Percentiles rank a stretch among this genome's conserved stretches.
These are phyloP conservation scores for Termitomyces sp. DNA, from an alignment of 768 basidiomycete species.

Conservation along the genomic window DNA sequence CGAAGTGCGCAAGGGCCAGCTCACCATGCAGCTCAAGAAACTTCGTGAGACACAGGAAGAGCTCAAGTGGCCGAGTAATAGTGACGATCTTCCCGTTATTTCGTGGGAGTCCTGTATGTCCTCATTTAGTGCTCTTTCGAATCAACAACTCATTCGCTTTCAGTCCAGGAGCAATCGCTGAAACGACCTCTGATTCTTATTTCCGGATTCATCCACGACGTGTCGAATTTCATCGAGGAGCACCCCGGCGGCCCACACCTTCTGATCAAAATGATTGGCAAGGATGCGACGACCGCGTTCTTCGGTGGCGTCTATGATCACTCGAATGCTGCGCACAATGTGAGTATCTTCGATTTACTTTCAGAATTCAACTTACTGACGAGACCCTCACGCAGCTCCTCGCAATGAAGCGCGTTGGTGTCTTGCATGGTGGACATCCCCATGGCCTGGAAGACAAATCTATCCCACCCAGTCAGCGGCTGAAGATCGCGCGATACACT, in stretches of 20 bases:
- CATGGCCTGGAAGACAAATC: conserved; percentile 55
- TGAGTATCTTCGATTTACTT: conserved; percentile 23
- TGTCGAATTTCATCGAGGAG: conserved; percentile 78
- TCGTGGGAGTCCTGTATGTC: conserved; percentile 81
- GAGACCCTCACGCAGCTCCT: conserved; percentile 33
- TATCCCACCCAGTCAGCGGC: conserved; percentile 68
- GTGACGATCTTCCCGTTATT: conserved; percentile 72
- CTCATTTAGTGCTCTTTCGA: neutral
- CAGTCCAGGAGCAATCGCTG: conserved; percentile 75
- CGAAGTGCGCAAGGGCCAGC: conserved; percentile 78
- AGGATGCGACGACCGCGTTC: conserved; percentile 90
- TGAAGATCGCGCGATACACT: conserved; percentile 62
- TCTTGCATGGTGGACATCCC: conserved; percentile 55
- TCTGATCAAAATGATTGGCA: conserved; percentile 80
- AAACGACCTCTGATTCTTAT: conserved; percentile 81
- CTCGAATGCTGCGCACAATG: conserved; percentile 84
- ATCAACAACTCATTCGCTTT: neutral
- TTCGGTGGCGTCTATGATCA: conserved; percentile 91
- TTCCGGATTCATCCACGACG: conserved; percentile 92
- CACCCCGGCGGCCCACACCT: conserved; percentile 90
- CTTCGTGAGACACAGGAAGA: conserved; percentile 72
- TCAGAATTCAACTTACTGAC: neutral
- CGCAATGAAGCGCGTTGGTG: conserved; percentile 63
- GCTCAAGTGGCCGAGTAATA: conserved; percentile 76
- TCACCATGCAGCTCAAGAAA: conserved; percentile 92